A percentile compares a stretch with the other conserved stretches of the same genome.
Evolutionary conservation across 2,329 filamentous ascomycete species (phyloP).

Genomic region (Kalmusia sp.): DNA sequence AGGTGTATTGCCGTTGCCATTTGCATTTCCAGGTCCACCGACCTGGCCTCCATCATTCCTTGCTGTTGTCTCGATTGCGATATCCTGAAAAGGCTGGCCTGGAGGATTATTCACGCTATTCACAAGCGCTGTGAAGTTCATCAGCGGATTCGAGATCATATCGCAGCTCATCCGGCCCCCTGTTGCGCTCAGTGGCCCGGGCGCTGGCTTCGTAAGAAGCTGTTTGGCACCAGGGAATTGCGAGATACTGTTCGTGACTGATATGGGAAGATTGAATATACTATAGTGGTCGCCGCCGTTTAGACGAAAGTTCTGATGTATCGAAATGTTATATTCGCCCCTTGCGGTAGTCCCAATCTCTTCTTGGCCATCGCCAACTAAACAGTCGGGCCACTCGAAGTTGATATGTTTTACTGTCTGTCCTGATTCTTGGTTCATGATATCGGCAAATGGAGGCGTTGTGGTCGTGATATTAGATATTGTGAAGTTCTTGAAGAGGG

Average conservation of each 20-base stretch:
- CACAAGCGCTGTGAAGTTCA: conserved; percentile 30
- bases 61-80: conserved; percentile 31
- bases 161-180: conserved; percentile 42
- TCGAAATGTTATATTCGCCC: conserved; percentile 74
- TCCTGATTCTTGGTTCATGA: conserved; percentile 68
- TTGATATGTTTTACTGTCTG: conserved; percentile 78
- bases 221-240: conserved; percentile 42
- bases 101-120: conserved; percentile 43
- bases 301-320: conserved; percentile 73
- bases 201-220: conserved; percentile 38
- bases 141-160: conserved; percentile 35
- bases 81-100: conserved; percentile 37
- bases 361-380: conserved; percentile 65
- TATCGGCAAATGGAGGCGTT: conserved; percentile 63
- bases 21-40: conserved; percentile 27
- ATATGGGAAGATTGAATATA: conserved; percentile 73
- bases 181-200: conserved; percentile 42
- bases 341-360: conserved; percentile 56
- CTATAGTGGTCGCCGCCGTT: conserved; percentile 71
- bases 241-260: conserved; percentile 69
- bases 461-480: conserved; percentile 67
- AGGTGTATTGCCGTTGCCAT: conserved; percentile 12
- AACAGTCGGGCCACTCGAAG: conserved; percentile 74
- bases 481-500: conserved; percentile 71
- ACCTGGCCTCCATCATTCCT: conserved; percentile 36